phyloP scores from a whole-genome alignment of 257 asterid genomes.

The Paraleonurus japonicus region DNA sequence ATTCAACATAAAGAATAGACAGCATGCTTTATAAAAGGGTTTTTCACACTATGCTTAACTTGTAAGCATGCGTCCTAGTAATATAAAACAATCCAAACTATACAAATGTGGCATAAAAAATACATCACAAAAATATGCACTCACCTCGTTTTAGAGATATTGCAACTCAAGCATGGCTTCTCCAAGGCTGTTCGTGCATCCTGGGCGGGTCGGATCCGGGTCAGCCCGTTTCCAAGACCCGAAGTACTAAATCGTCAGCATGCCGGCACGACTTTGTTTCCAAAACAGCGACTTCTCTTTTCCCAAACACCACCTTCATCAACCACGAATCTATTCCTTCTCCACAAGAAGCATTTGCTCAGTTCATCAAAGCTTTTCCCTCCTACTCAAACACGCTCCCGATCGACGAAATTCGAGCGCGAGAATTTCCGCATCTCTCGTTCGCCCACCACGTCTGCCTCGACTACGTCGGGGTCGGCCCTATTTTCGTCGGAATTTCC shows the following conservation, averaged over 20 bases:
- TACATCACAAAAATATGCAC: conserved; percentile 31
- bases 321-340: conserved; percentile 81
- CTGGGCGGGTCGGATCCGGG: conserved; percentile 27
- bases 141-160: too few relatives aligned
- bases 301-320: conserved; percentile 67
- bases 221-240: conserved; percentile 26
- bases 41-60: conserved; percentile 39
- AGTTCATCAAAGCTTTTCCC: conserved; percentile 67
- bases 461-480: conserved; percentile 85
- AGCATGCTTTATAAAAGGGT: conserved; percentile 18
- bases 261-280: conserved; percentile 56
- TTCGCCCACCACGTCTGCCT: conserved; percentile 65
- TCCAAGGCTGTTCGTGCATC: conserved; percentile 50
- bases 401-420: conserved; percentile 67
- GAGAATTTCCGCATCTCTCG: conserved; percentile 63
- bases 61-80: conserved; percentile 39
- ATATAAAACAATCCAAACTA: conserved; percentile 24
- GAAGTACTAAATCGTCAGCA: conserved; percentile 48
- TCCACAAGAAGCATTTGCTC: conserved; percentile 54
- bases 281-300: conserved; percentile 54
- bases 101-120: background rate
- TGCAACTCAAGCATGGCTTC: conserved; percentile 35
- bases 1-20: conserved; percentile 27
- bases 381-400: conserved; percentile 56
- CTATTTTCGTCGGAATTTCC: conserved; percentile 45